Conservation (phyloP, 495 filamentous ascomycete genomes). For the Talaromyces proteolyticus region DNA sequence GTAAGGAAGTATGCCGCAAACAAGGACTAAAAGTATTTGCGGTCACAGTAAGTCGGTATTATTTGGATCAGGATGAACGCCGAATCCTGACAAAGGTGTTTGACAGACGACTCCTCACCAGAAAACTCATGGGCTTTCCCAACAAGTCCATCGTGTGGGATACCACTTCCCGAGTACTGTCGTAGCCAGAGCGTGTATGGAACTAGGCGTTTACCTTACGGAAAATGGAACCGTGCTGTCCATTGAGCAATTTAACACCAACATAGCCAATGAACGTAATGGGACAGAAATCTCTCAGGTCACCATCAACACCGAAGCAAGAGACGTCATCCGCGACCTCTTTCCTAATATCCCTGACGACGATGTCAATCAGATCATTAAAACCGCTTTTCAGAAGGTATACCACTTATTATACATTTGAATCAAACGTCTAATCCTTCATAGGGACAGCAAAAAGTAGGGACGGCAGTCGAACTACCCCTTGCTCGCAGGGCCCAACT, state of each 20-base stretch:
- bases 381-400: conserved; percentile 82
- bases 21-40: conserved; percentile 64
- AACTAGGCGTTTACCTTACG: conserved; percentile 35
- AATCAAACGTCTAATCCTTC: conserved; percentile 7
- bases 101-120: conserved; percentile 38
- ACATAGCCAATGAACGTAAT: neutral
- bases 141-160: conserved; percentile 73
- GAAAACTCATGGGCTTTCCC: conserved; percentile 46
- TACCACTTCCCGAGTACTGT: conserved; percentile 63
- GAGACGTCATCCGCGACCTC: conserved; percentile 68
- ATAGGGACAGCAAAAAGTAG: conserved; percentile 56
- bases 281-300: conserved; percentile 39
- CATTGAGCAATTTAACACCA: conserved; percentile 8
- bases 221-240: conserved; percentile 36
- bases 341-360: conserved; percentile 81
- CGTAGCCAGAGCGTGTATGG: conserved; percentile 48
- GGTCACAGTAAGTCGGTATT: conserved; percentile 60
- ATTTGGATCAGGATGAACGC: neutral
- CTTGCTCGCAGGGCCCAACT: conserved; percentile 73
- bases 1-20: conserved; percentile 75
- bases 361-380: conserved; percentile 71
- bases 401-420: conserved; percentile 7
- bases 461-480: conserved; percentile 57
- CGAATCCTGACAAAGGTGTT: neutral
- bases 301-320: conserved; percentile 66